Percentiles rank a stretch among this genome's conserved stretches.
phyloP scores from a whole-genome alignment of 1,139 yeast species.

The Spathaspora sp. region DNA sequence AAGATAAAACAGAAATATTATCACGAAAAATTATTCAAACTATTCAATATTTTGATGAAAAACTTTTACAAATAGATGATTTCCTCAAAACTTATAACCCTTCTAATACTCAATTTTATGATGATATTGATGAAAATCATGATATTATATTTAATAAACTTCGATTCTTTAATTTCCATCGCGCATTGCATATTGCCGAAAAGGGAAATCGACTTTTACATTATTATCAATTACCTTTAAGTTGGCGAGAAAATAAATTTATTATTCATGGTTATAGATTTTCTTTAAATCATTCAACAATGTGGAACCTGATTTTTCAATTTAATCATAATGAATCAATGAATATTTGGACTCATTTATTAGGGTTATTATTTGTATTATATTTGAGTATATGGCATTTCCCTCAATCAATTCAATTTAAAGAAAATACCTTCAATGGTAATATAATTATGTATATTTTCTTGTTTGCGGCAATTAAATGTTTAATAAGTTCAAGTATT shows the following conservation, averaged over 20 bases:
- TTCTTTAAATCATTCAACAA: conserved; percentile 60
- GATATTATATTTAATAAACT: conserved; percentile 38
- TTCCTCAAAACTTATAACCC: conserved; percentile 41
- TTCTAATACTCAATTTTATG: conserved; percentile 21
- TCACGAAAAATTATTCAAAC: conserved; percentile 50
- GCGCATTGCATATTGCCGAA: conserved; percentile 57
- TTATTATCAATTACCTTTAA: conserved; percentile 84
- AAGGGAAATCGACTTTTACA: conserved; percentile 52
- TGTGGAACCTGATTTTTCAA: conserved; percentile 54
- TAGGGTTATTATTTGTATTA: conserved; percentile 61
- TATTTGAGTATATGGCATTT: conserved; percentile 60
- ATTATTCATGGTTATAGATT: conserved; percentile 85
- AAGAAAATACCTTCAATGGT: background rate
- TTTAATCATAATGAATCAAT: conserved; percentile 83
- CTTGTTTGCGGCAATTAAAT: background rate
- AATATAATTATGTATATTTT: conserved; percentile 2
- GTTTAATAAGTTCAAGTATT: conserved; percentile 2
- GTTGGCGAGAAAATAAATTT: conserved; percentile 91
- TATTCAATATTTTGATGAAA: conserved; percentile 56
- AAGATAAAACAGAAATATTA: conserved; percentile 31
- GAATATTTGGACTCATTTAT: conserved; percentile 90
- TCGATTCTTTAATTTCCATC: conserved; percentile 58
- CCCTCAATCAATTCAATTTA: conserved; percentile 52
- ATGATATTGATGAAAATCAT: conserved; percentile 19
- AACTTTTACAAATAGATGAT: conserved; percentile 51